phyloP scores from a whole-genome alignment of 768 basidiomycete species.

The Podaxis mareebaensis region DNA sequence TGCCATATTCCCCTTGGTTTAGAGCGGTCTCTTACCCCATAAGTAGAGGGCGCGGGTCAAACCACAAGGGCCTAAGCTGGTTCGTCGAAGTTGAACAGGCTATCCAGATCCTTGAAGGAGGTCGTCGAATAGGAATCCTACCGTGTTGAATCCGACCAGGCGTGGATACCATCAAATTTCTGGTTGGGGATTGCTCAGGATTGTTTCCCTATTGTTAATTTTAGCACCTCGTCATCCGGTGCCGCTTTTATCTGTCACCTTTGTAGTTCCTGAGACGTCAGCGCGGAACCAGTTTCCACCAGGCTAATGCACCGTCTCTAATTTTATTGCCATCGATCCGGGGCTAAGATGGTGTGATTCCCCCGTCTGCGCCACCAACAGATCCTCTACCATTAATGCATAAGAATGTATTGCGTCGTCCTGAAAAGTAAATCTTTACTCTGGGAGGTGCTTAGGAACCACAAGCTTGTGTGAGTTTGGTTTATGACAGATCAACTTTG shows the following conservation, averaged over 20 bases:
- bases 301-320: background rate
- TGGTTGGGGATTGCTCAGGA: conserved; percentile 1
- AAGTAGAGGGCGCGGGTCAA: conserved; percentile 33
- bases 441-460: no score
- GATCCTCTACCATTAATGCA: no score
- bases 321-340: background rate
- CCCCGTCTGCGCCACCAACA: background rate
- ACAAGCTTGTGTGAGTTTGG: no score
- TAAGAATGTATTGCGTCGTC: no score
- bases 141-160: conserved; percentile 39
- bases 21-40: conserved; percentile 51
- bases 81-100: conserved; percentile 67
- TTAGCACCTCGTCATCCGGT: background rate
- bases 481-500: no score
- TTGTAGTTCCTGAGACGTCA: background rate
- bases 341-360: background rate
- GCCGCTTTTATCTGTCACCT: background rate
- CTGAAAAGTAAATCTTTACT: no score
- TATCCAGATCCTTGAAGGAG: conserved; percentile 57
- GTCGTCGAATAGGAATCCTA: conserved; percentile 46
- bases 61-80: conserved; percentile 71
- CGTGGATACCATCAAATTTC: background rate
- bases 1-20: conserved; percentile 55
- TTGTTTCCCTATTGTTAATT: background rate
- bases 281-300: background rate